phyloP scores from a whole-genome alignment of 2,329 filamentous ascomycete genomes.

The Aspergillus jensenii region DNA sequence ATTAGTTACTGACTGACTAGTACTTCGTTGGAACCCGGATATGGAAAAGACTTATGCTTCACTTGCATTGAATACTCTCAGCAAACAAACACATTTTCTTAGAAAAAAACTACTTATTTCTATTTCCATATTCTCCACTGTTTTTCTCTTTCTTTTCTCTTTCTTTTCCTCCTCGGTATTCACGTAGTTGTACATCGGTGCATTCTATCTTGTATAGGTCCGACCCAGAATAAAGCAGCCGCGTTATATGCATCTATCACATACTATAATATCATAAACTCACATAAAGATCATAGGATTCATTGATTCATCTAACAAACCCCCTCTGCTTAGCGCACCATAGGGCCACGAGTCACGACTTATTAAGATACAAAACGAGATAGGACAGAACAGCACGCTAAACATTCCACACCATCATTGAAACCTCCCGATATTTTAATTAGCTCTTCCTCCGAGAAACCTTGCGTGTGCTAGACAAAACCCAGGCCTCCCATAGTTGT shows the following conservation, averaged over 20 bases:
- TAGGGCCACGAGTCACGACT: neutral
- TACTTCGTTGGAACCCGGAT: neutral
- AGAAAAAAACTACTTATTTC: neutral
- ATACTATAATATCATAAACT: neutral
- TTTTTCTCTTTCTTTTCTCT: neutral
- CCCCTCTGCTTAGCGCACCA: neutral
- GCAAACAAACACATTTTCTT: neutral
- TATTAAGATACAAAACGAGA: neutral
- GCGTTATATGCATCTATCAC: too few species aligned
- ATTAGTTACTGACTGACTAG: neutral
- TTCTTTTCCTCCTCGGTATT: neutral
- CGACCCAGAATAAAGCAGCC: too few species aligned
- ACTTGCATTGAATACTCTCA: neutral
- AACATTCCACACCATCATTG: neutral
- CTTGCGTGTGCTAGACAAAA: conserved; percentile 27
- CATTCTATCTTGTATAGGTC: too few species aligned
- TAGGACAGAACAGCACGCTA: neutral
- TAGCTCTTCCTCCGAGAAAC: conserved; percentile 10
- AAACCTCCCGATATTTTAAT: neutral
- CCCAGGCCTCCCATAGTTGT: conserved; percentile 41
- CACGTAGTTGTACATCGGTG: neutral
- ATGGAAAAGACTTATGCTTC: neutral
- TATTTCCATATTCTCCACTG: neutral
- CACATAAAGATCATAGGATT: neutral
- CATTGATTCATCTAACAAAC: neutral